A percentile compares a stretch with the other conserved stretches of the same genome.
Evolutionary conservation across 2,329 filamentous ascomycete species (phyloP).

Genomic region (Pestalotiopsis sp.): DNA sequence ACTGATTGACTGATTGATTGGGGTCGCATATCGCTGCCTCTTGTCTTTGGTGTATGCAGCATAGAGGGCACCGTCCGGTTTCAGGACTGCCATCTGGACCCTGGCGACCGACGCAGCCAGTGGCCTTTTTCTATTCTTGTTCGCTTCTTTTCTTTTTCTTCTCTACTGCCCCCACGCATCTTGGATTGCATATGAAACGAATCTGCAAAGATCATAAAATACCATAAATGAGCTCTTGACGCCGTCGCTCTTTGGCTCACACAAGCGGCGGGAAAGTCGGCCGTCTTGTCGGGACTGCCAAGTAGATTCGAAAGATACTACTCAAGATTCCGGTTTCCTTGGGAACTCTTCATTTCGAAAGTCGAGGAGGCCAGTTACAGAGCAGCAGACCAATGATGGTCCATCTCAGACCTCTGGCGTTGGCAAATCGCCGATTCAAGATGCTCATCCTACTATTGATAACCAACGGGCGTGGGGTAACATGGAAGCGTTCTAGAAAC

Average conservation of each 20-base stretch:
- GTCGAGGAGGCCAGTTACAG: not conserved
- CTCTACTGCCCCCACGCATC: not conserved
- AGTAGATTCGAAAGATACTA: not conserved
- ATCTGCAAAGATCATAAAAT: not conserved
- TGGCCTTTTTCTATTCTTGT: not conserved
- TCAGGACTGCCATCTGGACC: not conserved
- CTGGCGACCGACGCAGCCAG: not conserved
- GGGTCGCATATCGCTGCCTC: not conserved
- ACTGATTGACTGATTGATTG: not conserved
- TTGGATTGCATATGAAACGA: not conserved
- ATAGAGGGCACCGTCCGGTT: not conserved
- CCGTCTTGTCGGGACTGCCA: not conserved
- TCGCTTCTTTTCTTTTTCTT: not conserved
- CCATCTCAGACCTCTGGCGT: not conserved
- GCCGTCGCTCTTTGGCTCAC: not conserved
- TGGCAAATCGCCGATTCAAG: not conserved
- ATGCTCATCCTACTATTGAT: not conserved
- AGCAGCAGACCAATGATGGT: not conserved
- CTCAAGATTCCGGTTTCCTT: not conserved
- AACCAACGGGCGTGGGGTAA: not conserved
- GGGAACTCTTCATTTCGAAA: not conserved
- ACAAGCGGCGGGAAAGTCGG: not conserved
- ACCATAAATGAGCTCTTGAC: not conserved
- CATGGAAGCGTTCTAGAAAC: conserved; percentile 8
- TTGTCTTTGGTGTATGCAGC: not conserved